Base-by-base conservation (phyloP, 1,284 basidiomycete species). In the Mycena sp. region DNA sequence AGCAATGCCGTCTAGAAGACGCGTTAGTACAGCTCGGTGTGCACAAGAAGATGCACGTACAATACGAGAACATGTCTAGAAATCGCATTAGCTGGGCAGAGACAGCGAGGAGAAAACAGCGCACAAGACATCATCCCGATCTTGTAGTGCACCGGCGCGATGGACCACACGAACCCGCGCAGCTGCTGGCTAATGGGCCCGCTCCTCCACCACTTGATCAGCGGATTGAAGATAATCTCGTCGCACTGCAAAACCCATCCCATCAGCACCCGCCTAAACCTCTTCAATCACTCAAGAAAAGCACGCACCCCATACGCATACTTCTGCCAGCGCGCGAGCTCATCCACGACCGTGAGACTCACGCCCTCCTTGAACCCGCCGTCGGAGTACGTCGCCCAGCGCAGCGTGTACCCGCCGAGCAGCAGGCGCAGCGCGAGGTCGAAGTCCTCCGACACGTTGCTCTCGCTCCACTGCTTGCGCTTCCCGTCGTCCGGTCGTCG, bases 351-450 rank as follows among this genome's bases (percentile, higher is more conserved):
- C 0, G 89, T 91, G 28, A 95, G 79, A 4, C 88, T 91, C 19
- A 95, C 94, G 65, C 94, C 94, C 71, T 95, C 93, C 76, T 93
- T 89, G 78, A 95, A 95, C 0, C 85, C 90, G 28, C 91, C 87
- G 48, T 92, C 83, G 1, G 86, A 88, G 76, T 95, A 95, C 0
- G 91, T 91, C 7, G 92, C 91, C 93, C 92, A 95, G 43, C 93
- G 85, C 59, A 93, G 83, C 61, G 81, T 87, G 75, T 93, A 95
- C 3, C 90, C 87, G 59, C 86, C 84, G 56, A 91, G 77, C 74
- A 81, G 59, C 44, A 93, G 76, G 48, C 90, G 82, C 11, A 91
- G 76, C 1, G 90, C 87, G 77, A 91, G 83, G 73, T 93, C 86
- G 72, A 92, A 91, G 74, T 95, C 93, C 71, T 95, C 93, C 6